Evolutionary conservation across 306 rosid genomes (phyloP).

Genomic region (Lotus japonicus): DNA sequence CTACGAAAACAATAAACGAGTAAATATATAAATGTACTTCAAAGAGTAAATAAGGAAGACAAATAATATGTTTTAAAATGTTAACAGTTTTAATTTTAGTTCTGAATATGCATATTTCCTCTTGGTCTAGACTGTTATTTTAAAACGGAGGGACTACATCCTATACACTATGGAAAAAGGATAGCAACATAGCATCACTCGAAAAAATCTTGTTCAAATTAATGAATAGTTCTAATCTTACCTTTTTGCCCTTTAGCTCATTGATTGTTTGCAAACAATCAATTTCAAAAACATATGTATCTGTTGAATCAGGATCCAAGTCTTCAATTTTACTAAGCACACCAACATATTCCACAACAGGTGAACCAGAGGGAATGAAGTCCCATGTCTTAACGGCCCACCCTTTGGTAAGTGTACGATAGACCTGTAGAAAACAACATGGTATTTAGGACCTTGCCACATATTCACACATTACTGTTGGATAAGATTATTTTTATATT

Average conservation of each 20-base stretch:
- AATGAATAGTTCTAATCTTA: not conserved
- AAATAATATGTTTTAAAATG: too few species aligned
- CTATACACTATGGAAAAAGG: too few species aligned
- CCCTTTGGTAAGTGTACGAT: constrained; percentile 5
- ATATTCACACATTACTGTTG: not conserved
- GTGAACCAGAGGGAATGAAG: not conserved
- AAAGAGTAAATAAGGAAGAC: too few species aligned
- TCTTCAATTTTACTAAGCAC: not conserved
- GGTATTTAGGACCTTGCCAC: not conserved
- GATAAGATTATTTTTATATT: not conserved
- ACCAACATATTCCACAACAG: not conserved
- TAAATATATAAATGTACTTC: too few species aligned
- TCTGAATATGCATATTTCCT: too few species aligned
- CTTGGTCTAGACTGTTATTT: too few species aligned
- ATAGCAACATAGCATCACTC: too few species aligned
- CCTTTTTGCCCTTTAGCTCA: not conserved
- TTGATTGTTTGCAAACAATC: not conserved
- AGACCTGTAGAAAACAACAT: constrained; percentile 7
- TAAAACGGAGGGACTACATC: too few species aligned
- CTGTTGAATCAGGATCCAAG: not conserved
- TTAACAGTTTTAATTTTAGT: too few species aligned
- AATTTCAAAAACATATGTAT: not conserved
- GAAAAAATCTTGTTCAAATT: not conserved
- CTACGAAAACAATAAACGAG: too few species aligned
- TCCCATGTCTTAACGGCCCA: constrained; percentile 9